A percentile compares a stretch with the other conserved stretches of the same genome.
These are phyloP conservation scores for Skeletonema tropicum DNA, from an alignment of 108 stramenopile genomes.

Conservation along the genomic window DNA sequence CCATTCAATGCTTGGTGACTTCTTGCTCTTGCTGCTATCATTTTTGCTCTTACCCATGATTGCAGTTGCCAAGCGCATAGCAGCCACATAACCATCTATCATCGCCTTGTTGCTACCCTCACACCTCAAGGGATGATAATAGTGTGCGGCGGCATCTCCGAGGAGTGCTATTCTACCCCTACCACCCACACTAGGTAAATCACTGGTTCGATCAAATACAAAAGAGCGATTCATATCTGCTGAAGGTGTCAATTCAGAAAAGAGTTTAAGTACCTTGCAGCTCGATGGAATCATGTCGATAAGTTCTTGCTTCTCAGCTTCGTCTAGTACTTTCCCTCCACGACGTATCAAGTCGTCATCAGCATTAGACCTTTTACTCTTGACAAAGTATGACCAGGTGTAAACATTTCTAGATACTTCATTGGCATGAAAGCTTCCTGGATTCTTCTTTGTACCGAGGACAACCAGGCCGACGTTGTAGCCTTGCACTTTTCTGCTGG, in stretches of 20 bases:
- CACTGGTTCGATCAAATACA: constrained; percentile 33
- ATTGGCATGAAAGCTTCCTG: constrained; percentile 6
- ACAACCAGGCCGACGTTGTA: constrained; percentile 8
- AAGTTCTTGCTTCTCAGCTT: constrained; percentile 18
- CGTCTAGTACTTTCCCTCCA: constrained; percentile 24
- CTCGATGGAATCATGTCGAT: constrained; percentile 5
- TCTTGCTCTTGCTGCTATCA: background rate
- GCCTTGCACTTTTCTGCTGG: constrained; percentile 10
- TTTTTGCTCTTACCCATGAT: constrained; percentile 8
- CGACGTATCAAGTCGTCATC: constrained; percentile 33
- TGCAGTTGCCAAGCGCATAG: constrained; percentile 21
- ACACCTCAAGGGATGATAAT: constrained; percentile 38
- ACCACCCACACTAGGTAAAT: constrained; percentile 24
- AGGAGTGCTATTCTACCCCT: constrained; percentile 29
- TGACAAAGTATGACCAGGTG: background rate
- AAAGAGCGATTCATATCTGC: constrained; percentile 33
- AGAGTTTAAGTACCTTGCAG: background rate
- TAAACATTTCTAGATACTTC: constrained; percentile 10
- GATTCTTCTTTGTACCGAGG: constrained; percentile 3
- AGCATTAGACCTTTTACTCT: background rate
- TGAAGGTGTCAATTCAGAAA: constrained; percentile 14
- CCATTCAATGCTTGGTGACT: constrained; percentile 4
- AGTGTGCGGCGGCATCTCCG: constrained; percentile 25
- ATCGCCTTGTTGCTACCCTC: constrained; percentile 45
- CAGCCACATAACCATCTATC: constrained; percentile 30